A percentile compares a stretch with the other conserved stretches of the same genome.
Conservation (phyloP, 257 asterid genomes). For the Forsythia viridissima region DNA sequence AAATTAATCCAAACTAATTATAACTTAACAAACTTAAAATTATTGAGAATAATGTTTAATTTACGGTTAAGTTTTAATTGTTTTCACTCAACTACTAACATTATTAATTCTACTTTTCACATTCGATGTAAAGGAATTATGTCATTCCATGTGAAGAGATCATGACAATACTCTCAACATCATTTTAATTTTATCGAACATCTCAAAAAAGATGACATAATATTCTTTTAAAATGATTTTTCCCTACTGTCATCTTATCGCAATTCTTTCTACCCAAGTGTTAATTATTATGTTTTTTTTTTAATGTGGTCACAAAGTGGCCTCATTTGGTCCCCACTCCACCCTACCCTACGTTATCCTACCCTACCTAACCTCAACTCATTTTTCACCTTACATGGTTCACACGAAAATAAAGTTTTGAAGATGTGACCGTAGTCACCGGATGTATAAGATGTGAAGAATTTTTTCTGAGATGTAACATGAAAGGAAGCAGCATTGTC, state of each 20-base stretch:
- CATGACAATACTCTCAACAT: neutral
- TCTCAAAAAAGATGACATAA: neutral
- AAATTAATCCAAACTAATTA: no score
- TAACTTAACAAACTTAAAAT: no score
- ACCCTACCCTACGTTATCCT: neutral
- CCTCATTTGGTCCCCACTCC: conserved; percentile 24
- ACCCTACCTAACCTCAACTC: neutral
- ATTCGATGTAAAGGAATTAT: no score
- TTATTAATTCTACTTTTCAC: neutral
- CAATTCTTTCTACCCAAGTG: neutral
- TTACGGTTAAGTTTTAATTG: no score
- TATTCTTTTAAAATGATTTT: no score
- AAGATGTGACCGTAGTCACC: conserved; percentile 14
- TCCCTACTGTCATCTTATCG: neutral
- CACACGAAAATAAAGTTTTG: conserved; percentile 19
- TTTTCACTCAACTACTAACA: no score
- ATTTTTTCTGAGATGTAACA: no score
- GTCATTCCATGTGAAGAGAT: no score
- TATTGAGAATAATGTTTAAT: no score
- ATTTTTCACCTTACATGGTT: conserved; percentile 6
- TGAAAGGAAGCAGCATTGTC: no score
- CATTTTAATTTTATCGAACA: neutral
- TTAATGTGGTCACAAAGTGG: neutral
- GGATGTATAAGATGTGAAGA: no score
- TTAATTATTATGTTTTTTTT: neutral